Percentiles rank a stretch among this genome's conserved stretches.
Evolutionary conservation across 1,139 yeast genomes (phyloP).

Genomic region (Geotrichum siamense): DNA sequence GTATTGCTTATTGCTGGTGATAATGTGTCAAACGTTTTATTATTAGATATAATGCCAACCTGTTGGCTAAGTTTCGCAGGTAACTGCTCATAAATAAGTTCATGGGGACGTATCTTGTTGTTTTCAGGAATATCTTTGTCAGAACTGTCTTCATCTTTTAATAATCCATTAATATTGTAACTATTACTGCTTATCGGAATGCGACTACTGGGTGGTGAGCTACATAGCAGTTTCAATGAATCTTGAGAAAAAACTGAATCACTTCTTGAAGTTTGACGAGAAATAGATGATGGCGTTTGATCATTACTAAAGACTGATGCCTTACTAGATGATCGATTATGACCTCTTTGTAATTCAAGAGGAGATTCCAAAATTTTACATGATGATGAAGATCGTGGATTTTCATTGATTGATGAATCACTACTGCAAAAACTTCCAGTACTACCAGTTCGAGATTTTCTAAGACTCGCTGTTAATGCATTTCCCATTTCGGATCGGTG

Average conservation of each 20-base stretch:
- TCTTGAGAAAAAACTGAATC: constrained; percentile 9
- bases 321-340: constrained; percentile 4
- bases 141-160: constrained; percentile 2
- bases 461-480: constrained; percentile 1
- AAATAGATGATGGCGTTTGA: not conserved
- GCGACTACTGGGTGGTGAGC: constrained; percentile 1
- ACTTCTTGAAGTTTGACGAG: constrained; percentile 6
- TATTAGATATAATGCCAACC: no score
- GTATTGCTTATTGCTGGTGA: not conserved
- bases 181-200: constrained; percentile 6
- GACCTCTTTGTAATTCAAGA: not conserved
- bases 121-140: constrained; percentile 5
- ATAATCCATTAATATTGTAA: constrained; percentile 9
- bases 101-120: not conserved
- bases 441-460: constrained; percentile 5
- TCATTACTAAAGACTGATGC: constrained; percentile 9
- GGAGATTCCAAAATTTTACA: not conserved
- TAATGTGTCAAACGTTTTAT: not conserved
- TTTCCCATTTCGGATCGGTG: constrained; percentile 4
- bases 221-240: not conserved
- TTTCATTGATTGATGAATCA: not conserved
- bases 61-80: not conserved
- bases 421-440: constrained; percentile 11
- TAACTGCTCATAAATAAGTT: not conserved
- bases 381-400: not conserved